These are phyloP conservation scores for Xylaria telfairii DNA, from an alignment of 495 filamentous ascomycete genomes.

Conservation along the genomic window DNA sequence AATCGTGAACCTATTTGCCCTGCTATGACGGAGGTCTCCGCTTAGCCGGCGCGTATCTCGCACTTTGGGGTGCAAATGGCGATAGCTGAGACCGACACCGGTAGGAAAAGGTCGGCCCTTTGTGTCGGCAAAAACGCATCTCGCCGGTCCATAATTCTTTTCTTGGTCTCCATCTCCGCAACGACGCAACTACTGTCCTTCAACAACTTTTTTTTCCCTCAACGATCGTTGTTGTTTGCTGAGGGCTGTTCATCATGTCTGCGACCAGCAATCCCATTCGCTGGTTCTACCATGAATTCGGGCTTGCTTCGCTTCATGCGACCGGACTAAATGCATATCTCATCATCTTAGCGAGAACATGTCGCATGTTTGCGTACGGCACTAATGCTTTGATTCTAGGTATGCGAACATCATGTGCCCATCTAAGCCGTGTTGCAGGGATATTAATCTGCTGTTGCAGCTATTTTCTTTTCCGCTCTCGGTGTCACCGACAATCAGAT, in stretches of 20 bases:
- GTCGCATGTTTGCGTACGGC: constrained; percentile 82
- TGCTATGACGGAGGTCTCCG: neutral
- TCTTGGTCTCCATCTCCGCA: neutral
- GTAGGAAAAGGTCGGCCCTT: neutral
- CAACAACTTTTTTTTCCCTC: neutral
- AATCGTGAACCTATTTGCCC: neutral
- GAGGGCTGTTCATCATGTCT: constrained; percentile 21
- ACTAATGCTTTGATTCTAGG: constrained; percentile 77
- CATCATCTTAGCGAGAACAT: constrained; percentile 74
- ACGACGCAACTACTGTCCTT: neutral
- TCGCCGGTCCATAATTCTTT: constrained; percentile 14
- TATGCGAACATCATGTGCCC: constrained; percentile 43
- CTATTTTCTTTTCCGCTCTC: constrained; percentile 65
- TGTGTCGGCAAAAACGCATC: constrained; percentile 1
- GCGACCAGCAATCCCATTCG: constrained; percentile 25
- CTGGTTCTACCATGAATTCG: constrained; percentile 50
- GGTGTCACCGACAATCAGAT: constrained; percentile 72
- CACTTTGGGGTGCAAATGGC: constrained; percentile 3
- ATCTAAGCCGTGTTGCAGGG: neutral
- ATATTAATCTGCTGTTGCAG: constrained; percentile 20
- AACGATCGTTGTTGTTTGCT: neutral
- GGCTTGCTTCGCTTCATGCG: constrained; percentile 56
- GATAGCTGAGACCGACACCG: constrained; percentile 9
- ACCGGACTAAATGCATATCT: constrained; percentile 70
- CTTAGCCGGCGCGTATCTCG: neutral